Evolutionary conservation across 2,329 filamentous ascomycete species (phyloP).

Genomic region (Talaromyces sp.): DNA sequence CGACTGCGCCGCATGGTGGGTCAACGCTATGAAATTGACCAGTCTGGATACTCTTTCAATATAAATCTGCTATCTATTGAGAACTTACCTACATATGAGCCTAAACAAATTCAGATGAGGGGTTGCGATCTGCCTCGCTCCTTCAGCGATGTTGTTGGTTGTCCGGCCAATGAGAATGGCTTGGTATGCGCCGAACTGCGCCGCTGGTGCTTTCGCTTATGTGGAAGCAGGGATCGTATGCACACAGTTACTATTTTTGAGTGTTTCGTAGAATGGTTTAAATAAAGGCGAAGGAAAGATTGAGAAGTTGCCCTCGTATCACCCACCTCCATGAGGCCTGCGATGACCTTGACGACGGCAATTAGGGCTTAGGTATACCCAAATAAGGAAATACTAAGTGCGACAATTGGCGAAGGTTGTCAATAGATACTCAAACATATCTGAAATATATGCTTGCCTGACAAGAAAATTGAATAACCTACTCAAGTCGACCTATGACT

Average conservation of each 20-base stretch:
- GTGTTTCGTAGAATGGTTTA: background rate
- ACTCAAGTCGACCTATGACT: background rate
- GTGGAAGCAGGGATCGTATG: background rate
- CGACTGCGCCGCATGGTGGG: background rate
- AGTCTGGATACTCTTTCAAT: background rate
- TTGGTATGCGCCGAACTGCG: slow-evolving; percentile 5
- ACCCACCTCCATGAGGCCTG: background rate
- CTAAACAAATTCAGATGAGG: background rate
- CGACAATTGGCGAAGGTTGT: background rate
- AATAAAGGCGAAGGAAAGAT: background rate
- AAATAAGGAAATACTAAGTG: background rate
- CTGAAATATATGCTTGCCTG: too few relatives aligned
- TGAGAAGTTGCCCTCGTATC: background rate
- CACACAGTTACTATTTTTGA: slow-evolving; percentile 5
- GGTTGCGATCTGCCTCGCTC: background rate
- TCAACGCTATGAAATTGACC: background rate
- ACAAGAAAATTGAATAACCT: background rate
- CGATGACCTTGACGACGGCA: background rate
- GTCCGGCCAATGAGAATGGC: background rate
- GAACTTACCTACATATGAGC: background rate
- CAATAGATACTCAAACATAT: background rate
- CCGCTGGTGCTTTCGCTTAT: background rate
- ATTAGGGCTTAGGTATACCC: background rate
- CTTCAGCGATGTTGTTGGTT: background rate
- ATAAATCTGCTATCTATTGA: background rate